A percentile compares a stretch with the other conserved stretches of the same genome.
phyloP scores from a whole-genome alignment of 495 filamentous ascomycete genomes.

The Aspergillus sclerotioniger region DNA sequence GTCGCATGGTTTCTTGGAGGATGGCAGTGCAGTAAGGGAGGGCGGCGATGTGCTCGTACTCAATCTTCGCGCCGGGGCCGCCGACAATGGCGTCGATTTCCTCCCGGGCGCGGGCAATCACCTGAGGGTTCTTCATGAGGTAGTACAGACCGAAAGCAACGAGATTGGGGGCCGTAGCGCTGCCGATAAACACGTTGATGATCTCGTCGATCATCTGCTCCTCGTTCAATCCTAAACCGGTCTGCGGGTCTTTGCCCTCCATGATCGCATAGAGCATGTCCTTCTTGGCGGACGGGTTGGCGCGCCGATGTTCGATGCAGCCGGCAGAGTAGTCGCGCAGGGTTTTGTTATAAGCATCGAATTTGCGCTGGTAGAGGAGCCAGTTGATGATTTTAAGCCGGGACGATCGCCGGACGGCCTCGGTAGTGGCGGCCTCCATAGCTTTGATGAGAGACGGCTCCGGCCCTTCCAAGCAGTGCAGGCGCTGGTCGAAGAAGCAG shows the following conservation, averaged over 20 bases:
- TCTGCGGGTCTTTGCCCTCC: slow-evolving; percentile 62
- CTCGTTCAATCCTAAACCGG: slow-evolving; percentile 60
- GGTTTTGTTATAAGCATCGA: slow-evolving; percentile 53
- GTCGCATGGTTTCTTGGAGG: slow-evolving; percentile 70
- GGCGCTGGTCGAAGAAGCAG: slow-evolving; percentile 51
- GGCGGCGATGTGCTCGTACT: slow-evolving; percentile 58
- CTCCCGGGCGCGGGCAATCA: slow-evolving; percentile 33
- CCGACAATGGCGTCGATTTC: slow-evolving; percentile 45
- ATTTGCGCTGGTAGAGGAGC: slow-evolving; percentile 46
- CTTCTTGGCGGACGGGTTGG: slow-evolving; percentile 54
- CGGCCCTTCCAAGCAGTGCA: slow-evolving; percentile 31
- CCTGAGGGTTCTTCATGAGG: slow-evolving; percentile 37
- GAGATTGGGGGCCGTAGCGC: slow-evolving; percentile 44
- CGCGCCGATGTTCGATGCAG: slow-evolving; percentile 56
- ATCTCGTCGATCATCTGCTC: slow-evolving; percentile 67
- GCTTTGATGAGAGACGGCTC: slow-evolving; percentile 37
- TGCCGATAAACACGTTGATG: slow-evolving; percentile 48
- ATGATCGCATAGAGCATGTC: slow-evolving; percentile 73
- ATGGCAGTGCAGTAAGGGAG: slow-evolving; percentile 64
- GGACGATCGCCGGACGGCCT: slow-evolving; percentile 40
- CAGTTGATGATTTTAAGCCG: slow-evolving; percentile 41
- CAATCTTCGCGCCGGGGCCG: slow-evolving; percentile 28
- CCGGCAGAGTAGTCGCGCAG: slow-evolving; percentile 57
- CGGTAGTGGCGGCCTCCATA: slow-evolving; percentile 40
- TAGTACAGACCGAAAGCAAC: slow-evolving; percentile 47